phyloP scores from a whole-genome alignment of 257 asterid genomes.

The Nicotiana obtusifolia region DNA sequence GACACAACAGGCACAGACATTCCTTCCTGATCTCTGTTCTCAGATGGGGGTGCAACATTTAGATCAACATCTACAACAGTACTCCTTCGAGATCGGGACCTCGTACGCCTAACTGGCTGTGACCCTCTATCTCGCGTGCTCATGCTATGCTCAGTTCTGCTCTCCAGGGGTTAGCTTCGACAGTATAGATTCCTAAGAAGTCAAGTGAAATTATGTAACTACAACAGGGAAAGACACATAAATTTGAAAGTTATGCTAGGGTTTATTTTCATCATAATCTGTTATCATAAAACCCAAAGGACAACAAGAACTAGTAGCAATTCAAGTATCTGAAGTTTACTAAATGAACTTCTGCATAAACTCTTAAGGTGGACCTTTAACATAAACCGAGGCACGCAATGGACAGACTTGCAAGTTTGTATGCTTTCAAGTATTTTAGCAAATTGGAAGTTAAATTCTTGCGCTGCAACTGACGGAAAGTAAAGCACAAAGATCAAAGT shows the following conservation, averaged over 20 bases:
- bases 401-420: not conserved
- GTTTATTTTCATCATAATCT: not conserved
- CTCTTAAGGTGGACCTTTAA: not conserved
- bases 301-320: not conserved
- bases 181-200: not conserved
- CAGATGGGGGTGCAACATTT: constrained; percentile 24
- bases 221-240: not conserved
- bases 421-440: not conserved
- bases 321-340: not conserved
- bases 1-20: constrained; percentile 9
- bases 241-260: not conserved
- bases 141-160: constrained; percentile 9
- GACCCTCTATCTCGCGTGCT: constrained; percentile 21
- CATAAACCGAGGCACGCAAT: not conserved
- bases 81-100: constrained; percentile 19
- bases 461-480: not conserved
- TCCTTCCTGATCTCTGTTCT: constrained; percentile 24
- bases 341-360: not conserved
- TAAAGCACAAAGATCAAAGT: not conserved
- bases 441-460: not conserved
- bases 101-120: constrained; percentile 12
- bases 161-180: not conserved
- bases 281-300: not conserved
- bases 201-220: not conserved
- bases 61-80: constrained; percentile 23